A percentile compares a stretch with the other conserved stretches of the same genome.
Evolutionary conservation across 306 rosid genomes (phyloP).

Genomic region (Urtica urens): DNA sequence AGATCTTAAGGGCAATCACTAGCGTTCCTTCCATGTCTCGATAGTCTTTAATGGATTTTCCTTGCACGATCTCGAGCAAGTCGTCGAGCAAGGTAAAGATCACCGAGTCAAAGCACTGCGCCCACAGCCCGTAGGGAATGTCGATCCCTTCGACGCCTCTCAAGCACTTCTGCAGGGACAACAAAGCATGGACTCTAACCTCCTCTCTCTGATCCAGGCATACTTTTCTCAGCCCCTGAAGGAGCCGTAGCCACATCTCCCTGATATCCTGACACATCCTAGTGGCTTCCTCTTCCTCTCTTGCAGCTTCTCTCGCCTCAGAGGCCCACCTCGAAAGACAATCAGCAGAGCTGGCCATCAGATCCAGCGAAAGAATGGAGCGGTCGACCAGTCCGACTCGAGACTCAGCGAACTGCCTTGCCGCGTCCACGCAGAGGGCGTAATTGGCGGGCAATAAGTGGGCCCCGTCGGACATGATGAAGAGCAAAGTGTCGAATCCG

Average conservation of each 20-base stretch:
- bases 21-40: conserved; percentile 98
- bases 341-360: conserved; percentile 74
- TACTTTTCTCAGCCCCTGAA: conserved; percentile 81
- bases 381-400: conserved; percentile 89
- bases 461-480: conserved; percentile 78
- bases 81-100: conserved; percentile 95
- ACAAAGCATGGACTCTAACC: conserved; percentile 84
- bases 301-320: conserved; percentile 56
- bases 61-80: conserved; percentile 86
- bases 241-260: conserved; percentile 94
- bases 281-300: conserved; percentile 51
- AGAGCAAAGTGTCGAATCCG: conserved; percentile 78
- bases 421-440: conserved; percentile 61
- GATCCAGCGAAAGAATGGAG: conserved; percentile 75
- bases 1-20: conserved; percentile 68
- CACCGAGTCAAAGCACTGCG: conserved; percentile 77
- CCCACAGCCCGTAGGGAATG: conserved; percentile 51
- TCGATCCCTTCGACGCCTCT: conserved; percentile 59
- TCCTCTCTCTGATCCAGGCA: conserved; percentile 98
- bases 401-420: conserved; percentile 96
- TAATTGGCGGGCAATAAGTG: conserved; percentile 86
- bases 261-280: conserved; percentile 74
- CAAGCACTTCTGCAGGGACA: conserved; percentile 71
- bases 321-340: conserved; percentile 65
- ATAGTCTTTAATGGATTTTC: conserved; percentile 77